A percentile compares a stretch with the other conserved stretches of the same genome.
phyloP scores from a whole-genome alignment of 176 grass and related monocot species.

The Rhynchospora tenuis region DNA sequence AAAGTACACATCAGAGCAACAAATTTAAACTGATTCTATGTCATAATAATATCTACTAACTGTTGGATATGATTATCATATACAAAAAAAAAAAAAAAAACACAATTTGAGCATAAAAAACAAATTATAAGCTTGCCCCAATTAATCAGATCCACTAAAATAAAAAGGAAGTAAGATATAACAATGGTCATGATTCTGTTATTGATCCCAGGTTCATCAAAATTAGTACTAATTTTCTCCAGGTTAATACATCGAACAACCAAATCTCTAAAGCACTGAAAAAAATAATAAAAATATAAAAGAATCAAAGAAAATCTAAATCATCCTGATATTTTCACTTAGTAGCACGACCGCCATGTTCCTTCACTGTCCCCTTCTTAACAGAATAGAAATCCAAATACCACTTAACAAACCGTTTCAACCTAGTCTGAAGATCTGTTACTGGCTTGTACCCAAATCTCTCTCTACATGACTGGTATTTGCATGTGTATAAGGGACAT shows the following conservation, averaged over 20 bases:
- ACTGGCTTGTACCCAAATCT: constrained; percentile 65
- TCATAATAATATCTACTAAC: background rate
- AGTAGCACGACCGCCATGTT: constrained; percentile 14
- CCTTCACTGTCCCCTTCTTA: constrained; percentile 45
- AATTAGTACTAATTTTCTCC: constrained; percentile 22
- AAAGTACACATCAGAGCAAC: background rate
- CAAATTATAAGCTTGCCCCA: background rate
- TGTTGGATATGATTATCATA: background rate
- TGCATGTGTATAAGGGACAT: constrained; percentile 78
- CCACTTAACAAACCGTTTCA: constrained; percentile 79
- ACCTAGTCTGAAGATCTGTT: constrained; percentile 69
- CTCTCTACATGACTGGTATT: constrained; percentile 67
- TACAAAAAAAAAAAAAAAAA: too few species aligned
- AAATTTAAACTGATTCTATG: background rate
- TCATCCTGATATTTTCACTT: constrained; percentile 6
- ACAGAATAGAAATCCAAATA: constrained; percentile 71
- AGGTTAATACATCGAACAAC: constrained; percentile 13
- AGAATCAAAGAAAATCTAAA: constrained; percentile 23
- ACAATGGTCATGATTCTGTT: constrained; percentile 19
- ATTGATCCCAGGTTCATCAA: constrained; percentile 16
- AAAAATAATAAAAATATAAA: constrained; percentile 3
- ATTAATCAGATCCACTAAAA: background rate
- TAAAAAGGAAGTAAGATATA: background rate
- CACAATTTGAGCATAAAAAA: background rate
- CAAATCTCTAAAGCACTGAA: background rate